Percentiles rank a stretch among this genome's conserved stretches.
phyloP scores from a whole-genome alignment of 305 asterid species.

The Solanum hybrid region DNA sequence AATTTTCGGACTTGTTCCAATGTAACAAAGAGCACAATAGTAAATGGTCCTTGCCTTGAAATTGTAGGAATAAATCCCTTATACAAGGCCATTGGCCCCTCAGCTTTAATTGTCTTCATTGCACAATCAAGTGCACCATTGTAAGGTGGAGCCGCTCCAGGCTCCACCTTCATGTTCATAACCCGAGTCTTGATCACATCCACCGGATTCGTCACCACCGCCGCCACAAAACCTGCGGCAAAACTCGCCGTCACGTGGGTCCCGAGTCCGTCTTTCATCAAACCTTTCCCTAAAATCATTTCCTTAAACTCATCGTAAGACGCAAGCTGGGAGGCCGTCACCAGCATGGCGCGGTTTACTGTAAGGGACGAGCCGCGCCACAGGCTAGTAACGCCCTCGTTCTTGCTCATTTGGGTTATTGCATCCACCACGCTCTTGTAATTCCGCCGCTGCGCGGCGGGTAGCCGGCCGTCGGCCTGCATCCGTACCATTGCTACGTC shows the following conservation, averaged over 20 bases:
- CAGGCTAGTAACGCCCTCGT: conserved; percentile 50
- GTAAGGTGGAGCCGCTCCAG: conserved; percentile 41
- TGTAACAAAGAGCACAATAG: conserved; percentile 48
- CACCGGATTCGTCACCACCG: conserved; percentile 64
- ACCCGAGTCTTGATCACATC: conserved; percentile 61
- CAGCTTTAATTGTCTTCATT: conserved; percentile 44
- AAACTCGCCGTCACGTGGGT: conserved; percentile 63
- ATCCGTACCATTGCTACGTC: conserved; percentile 71
- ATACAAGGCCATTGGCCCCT: conserved; percentile 55
- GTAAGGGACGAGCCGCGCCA: conserved; percentile 67
- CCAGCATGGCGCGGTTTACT: conserved; percentile 70
- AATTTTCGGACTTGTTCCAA: conserved; percentile 55
- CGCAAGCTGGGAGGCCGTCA: conserved; percentile 62
- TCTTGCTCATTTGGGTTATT: conserved; percentile 38
- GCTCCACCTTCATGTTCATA: conserved; percentile 58
- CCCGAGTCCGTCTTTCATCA: conserved; percentile 54
- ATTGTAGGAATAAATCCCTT: conserved; percentile 59
- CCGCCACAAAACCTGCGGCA: conserved; percentile 52
- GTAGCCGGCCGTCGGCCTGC: conserved; percentile 71
- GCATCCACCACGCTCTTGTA: conserved; percentile 60
- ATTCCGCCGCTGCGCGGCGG: conserved; percentile 32
- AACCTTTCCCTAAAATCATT: conserved; percentile 20
- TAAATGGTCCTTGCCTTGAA: conserved; percentile 63
- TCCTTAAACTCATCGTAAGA: conserved; percentile 64
- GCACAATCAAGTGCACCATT: conserved; percentile 51